A percentile compares a stretch with the other conserved stretches of the same genome.
These are phyloP conservation scores for Meyerozyma guilliermondii DNA, from an alignment of 1,139 yeast species.

Conservation along the genomic window DNA sequence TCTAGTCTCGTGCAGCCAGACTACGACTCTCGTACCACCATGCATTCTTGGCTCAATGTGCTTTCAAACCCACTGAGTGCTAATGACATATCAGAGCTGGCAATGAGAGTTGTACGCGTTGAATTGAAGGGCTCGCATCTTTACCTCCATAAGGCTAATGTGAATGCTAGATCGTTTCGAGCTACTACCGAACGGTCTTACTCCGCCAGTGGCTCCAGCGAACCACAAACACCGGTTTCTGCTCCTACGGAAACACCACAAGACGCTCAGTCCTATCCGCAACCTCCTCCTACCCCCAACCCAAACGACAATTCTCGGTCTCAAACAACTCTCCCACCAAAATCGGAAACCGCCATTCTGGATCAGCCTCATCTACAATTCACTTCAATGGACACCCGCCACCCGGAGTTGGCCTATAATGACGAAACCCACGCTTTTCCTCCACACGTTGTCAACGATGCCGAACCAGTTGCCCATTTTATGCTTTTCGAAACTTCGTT, in stretches of 20 bases:
- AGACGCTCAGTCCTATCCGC: slow-evolving; percentile 2
- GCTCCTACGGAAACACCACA: slow-evolving; percentile 4
- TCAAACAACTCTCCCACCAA: not conserved
- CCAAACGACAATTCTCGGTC: not conserved
- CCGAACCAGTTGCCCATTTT: slow-evolving; percentile 73
- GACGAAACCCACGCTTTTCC: slow-evolving; percentile 28
- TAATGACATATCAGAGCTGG: slow-evolving; percentile 32
- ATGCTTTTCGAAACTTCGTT: slow-evolving; percentile 44
- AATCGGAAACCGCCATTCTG: not conserved
- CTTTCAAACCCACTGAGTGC: slow-evolving; percentile 28
- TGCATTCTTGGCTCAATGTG: slow-evolving; percentile 43
- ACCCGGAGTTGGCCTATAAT: slow-evolving; percentile 65
- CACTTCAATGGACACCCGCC: slow-evolving; percentile 38
- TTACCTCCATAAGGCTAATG: slow-evolving; percentile 46
- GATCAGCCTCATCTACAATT: slow-evolving; percentile 19
- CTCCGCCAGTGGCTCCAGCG: not conserved
- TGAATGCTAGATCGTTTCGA: slow-evolving; percentile 42
- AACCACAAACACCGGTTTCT: not conserved
- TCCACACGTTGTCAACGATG: slow-evolving; percentile 19
- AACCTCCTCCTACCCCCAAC: slow-evolving; percentile 7
- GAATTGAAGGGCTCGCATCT: slow-evolving; percentile 64
- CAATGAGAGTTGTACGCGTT: slow-evolving; percentile 48
- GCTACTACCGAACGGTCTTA: slow-evolving; percentile 5
- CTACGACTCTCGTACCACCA: slow-evolving; percentile 27
- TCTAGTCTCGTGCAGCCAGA: slow-evolving; percentile 19